Evolutionary conservation across 768 basidiomycete species (phyloP).

Genomic region (Mycena haematopus): DNA sequence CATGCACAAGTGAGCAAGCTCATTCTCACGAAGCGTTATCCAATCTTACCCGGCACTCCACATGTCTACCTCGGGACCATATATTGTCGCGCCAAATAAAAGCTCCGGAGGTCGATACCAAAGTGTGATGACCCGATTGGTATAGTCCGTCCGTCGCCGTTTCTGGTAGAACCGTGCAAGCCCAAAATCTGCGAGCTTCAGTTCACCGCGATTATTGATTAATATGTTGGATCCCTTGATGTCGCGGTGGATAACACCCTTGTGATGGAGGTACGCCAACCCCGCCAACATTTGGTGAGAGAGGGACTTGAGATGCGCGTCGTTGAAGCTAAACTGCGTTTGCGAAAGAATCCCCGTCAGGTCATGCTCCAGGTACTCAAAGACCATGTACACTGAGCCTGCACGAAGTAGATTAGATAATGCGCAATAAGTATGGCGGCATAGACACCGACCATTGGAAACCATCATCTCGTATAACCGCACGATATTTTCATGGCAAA

Average conservation of each 20-base stretch:
- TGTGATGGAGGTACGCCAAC: slow-evolving; percentile 92
- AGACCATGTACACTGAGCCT: slow-evolving; percentile 99
- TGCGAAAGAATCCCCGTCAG: slow-evolving; percentile 94
- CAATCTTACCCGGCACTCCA: slow-evolving; percentile 92
- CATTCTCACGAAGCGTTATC: neutral
- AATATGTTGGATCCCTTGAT: slow-evolving; percentile 99
- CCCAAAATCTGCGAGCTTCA: slow-evolving; percentile 98
- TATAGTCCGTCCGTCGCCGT: slow-evolving; percentile 89
- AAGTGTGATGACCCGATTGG: slow-evolving; percentile 98
- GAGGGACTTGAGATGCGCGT: slow-evolving; percentile 93
- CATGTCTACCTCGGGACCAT: slow-evolving; percentile 98
- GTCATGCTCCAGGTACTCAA: slow-evolving; percentile 99
- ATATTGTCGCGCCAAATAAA: slow-evolving; percentile 92
- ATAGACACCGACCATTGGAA: slow-evolving; percentile 86
- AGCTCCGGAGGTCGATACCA: slow-evolving; percentile 99
- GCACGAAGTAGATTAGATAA: slow-evolving; percentile 21
- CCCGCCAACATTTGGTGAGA: slow-evolving; percentile 96
- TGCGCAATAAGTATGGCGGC: neutral
- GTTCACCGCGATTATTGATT: slow-evolving; percentile 86
- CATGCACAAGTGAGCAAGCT: slow-evolving; percentile 17
- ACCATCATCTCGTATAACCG: slow-evolving; percentile 98
- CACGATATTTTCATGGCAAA: slow-evolving; percentile 90
- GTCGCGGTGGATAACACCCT: slow-evolving; percentile 96
- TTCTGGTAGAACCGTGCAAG: slow-evolving; percentile 96
- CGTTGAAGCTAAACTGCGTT: slow-evolving; percentile 82